These are phyloP conservation scores for Daldinia vernicosa DNA, from an alignment of 495 filamentous ascomycete genomes.

Conservation along the genomic window DNA sequence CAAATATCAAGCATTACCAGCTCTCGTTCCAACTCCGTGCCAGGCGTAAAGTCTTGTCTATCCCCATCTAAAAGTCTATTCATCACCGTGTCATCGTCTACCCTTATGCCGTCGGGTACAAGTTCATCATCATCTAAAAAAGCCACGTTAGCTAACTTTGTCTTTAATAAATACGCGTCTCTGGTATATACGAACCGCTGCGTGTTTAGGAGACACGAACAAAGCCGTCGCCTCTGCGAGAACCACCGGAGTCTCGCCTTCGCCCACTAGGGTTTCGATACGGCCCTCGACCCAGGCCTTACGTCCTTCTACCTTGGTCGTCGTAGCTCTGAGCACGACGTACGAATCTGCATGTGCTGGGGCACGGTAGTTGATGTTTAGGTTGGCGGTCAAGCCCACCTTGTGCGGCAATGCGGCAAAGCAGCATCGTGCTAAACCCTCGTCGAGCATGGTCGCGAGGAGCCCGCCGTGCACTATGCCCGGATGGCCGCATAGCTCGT, in stretches of 20 bases:
- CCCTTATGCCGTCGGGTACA: slow-evolving; percentile 49
- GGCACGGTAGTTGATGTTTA: slow-evolving; percentile 87
- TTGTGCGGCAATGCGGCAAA: slow-evolving; percentile 90
- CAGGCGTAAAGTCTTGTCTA: slow-evolving; percentile 11
- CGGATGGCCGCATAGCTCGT: slow-evolving; percentile 86
- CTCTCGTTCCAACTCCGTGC: slow-evolving; percentile 27
- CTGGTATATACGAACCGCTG: slow-evolving; percentile 64
- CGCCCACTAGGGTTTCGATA: slow-evolving; percentile 79
- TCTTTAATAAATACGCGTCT: no score
- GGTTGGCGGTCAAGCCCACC: slow-evolving; percentile 87
- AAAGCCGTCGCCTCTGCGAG: slow-evolving; percentile 83
- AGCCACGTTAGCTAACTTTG: slow-evolving; percentile 10
- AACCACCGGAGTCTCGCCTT: slow-evolving; percentile 68
- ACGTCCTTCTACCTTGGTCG: slow-evolving; percentile 87
- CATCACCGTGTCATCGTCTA: slow-evolving; percentile 4
- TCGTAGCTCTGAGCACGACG: slow-evolving; percentile 81
- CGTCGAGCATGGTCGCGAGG: slow-evolving; percentile 90
- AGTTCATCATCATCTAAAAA: slow-evolving; percentile 53
- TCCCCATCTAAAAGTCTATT: slow-evolving; percentile 27
- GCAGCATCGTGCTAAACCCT: slow-evolving; percentile 89
- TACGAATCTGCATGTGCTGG: slow-evolving; percentile 81
- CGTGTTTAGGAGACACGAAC: slow-evolving; percentile 89
- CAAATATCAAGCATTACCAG: slow-evolving; percentile 7
- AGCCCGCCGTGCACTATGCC: slow-evolving; percentile 93
- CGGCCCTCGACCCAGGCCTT: slow-evolving; percentile 96